Base-by-base conservation (phyloP, 176 grass and related monocot species). In the Elaeis guineensis region DNA sequence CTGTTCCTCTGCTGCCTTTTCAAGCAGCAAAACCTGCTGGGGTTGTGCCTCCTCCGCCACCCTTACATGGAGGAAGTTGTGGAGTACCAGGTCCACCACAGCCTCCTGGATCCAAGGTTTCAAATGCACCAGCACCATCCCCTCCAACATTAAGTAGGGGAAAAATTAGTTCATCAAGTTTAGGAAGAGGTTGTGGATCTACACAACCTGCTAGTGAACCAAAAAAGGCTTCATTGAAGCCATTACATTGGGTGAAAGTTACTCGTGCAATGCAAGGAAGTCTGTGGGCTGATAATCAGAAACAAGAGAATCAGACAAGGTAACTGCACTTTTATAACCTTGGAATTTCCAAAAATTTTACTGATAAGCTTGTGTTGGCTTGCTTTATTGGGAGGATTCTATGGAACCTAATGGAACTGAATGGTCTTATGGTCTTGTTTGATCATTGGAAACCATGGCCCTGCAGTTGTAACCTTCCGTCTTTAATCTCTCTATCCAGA, bases 161-260 rank as follows among this genome's bases (percentile, higher is more conserved):
- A 64, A 90, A 81, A 79, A 61, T 52, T 52, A 62, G 50, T 54
- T 28, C 62, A 51, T 28, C 58, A 64, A 73, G 78, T 75, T 53
- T 61, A 79, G 75, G 35, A 28, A 97, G 80, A 85, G 92, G 81
- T 39, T 78, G 75, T 44, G 86, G 82, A 79, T 85, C 83, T 64
- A 67, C 57, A 0, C 80, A 75, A 16, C 75, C 79, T 79, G 84
- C 71, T 75, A 83, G 62, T 66, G 63, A 80, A 32, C 75, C 80
- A 58, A 88, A 97, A 63, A 97, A 90, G 75, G 72, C 83, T 82
- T 71, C 87, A 25, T 71, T 97, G 71, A 97, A 97, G 56, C 92
- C 92, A 69, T 79, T 97, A 69, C 92, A 97, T 74, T 97, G 92
- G 92, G 87, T 90, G 32, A 97, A 97, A 69, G 92, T 97, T 68